These are phyloP conservation scores for Mucor plumbeus DNA, from an alignment of 371 early-diverging fungal genomes.

Conservation along the genomic window DNA sequence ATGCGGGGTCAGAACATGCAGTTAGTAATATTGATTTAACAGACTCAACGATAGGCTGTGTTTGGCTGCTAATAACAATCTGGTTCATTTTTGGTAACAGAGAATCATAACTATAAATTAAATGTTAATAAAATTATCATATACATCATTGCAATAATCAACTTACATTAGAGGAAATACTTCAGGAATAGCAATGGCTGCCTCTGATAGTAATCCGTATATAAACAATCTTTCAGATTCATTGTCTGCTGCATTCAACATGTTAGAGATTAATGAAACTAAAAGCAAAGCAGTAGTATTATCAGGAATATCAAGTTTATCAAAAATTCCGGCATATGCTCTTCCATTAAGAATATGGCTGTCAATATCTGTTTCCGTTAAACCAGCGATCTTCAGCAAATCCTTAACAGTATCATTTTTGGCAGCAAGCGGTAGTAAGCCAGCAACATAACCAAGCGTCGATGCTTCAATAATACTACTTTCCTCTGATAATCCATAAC, in stretches of 20 bases:
- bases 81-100: constrained; percentile 75
- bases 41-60: constrained; percentile 66
- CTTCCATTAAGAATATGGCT: constrained; percentile 37
- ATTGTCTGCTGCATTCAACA: constrained; percentile 81
- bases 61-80: constrained; percentile 67
- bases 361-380: constrained; percentile 51
- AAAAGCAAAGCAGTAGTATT: constrained; percentile 69
- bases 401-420: constrained; percentile 65
- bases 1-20: constrained; percentile 65
- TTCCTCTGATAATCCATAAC: constrained; percentile 12
- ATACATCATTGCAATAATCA: not conserved
- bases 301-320: constrained; percentile 66
- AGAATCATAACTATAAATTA: constrained; percentile 58
- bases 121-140: not conserved
- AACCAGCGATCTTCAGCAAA: constrained; percentile 59
- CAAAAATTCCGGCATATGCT: constrained; percentile 64
- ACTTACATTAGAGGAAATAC: constrained; percentile 77
- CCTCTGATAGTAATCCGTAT: constrained; percentile 82
- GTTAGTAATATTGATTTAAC: constrained; percentile 75
- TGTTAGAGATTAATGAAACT: constrained; percentile 73
- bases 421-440: constrained; percentile 67
- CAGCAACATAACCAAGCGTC: constrained; percentile 74
- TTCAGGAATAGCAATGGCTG: constrained; percentile 73
- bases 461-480: constrained; percentile 52
- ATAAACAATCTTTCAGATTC: constrained; percentile 81